phyloP scores from a whole-genome alignment of 108 stramenopile genomes.

The Fistulifera pelliculosa region DNA sequence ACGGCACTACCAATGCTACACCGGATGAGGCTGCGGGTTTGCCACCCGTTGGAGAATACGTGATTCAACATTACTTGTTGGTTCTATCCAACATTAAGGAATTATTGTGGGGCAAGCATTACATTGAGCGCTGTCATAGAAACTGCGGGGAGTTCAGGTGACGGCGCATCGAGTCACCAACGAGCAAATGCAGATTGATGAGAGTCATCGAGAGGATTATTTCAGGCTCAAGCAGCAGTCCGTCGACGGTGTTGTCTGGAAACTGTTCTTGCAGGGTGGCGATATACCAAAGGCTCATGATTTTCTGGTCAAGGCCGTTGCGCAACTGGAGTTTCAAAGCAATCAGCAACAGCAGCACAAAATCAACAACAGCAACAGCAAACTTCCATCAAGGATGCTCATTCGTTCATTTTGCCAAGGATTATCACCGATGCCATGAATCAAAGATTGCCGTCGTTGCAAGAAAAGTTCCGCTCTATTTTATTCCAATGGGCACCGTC shows the following conservation, averaged over 20 bases:
- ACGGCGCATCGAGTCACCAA: slow-evolving; percentile 22
- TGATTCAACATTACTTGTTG: slow-evolving; percentile 36
- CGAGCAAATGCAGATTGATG: too few relatives aligned
- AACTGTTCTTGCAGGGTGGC: slow-evolving; percentile 52
- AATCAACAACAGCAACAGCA: slow-evolving; percentile 3
- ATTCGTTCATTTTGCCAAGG: slow-evolving; percentile 66
- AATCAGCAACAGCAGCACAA: not conserved
- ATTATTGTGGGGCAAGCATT: slow-evolving; percentile 28
- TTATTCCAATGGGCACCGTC: slow-evolving; percentile 59
- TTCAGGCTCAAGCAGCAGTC: slow-evolving; percentile 41
- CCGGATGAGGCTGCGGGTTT: not conserved
- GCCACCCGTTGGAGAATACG: not conserved
- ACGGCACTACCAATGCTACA: not conserved
- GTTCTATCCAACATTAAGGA: slow-evolving; percentile 66
- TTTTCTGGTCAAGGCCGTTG: slow-evolving; percentile 49
- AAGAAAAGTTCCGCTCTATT: slow-evolving; percentile 49
- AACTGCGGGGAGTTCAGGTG: slow-evolving; percentile 51
- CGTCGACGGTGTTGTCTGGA: slow-evolving; percentile 66
- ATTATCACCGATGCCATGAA: slow-evolving; percentile 56
- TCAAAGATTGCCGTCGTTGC: slow-evolving; percentile 34
- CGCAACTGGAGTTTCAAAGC: slow-evolving; percentile 13
- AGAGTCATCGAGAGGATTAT: not conserved
- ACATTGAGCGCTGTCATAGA: slow-evolving; percentile 54
- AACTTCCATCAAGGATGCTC: not conserved
- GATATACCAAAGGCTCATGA: slow-evolving; percentile 43